A percentile compares a stretch with the other conserved stretches of the same genome.
Conservation (phyloP, 768 basidiomycete species). For the Trametes punicea region DNA sequence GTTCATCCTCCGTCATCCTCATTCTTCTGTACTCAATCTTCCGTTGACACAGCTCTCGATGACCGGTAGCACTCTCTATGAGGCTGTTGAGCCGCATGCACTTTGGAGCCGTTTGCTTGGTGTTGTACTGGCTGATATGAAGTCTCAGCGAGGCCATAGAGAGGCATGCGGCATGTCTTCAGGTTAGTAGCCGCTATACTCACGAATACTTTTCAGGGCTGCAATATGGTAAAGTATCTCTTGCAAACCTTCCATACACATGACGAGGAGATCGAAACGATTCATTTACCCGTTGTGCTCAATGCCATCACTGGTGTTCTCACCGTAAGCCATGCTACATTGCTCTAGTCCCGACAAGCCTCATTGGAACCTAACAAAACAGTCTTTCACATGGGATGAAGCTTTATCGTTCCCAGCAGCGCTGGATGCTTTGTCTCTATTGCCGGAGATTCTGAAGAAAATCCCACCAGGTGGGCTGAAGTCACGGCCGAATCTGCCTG, state of each 20-base stretch:
- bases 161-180: constrained; percentile 42
- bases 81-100: constrained; percentile 86
- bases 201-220: constrained; percentile 42
- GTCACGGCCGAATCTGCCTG: constrained; percentile 15
- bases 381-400: neutral
- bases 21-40: neutral
- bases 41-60: constrained; percentile 51
- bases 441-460: constrained; percentile 21
- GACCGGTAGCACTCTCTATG: constrained; percentile 86
- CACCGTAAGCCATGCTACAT: constrained; percentile 42
- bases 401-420: neutral
- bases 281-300: constrained; percentile 82
- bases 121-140: constrained; percentile 53
- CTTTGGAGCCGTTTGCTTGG: constrained; percentile 78
- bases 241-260: constrained; percentile 68
- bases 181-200: too few relatives aligned
- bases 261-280: constrained; percentile 81
- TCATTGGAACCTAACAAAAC: neutral
- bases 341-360: neutral
- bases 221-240: constrained; percentile 69
- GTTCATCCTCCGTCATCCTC: neutral
- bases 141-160: constrained; percentile 36
- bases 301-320: constrained; percentile 62
- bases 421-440: constrained; percentile 18
- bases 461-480: constrained; percentile 21